Base-by-base conservation (phyloP, 495 filamentous ascomycete genomes). In the Neurospora tetrasperma region DNA sequence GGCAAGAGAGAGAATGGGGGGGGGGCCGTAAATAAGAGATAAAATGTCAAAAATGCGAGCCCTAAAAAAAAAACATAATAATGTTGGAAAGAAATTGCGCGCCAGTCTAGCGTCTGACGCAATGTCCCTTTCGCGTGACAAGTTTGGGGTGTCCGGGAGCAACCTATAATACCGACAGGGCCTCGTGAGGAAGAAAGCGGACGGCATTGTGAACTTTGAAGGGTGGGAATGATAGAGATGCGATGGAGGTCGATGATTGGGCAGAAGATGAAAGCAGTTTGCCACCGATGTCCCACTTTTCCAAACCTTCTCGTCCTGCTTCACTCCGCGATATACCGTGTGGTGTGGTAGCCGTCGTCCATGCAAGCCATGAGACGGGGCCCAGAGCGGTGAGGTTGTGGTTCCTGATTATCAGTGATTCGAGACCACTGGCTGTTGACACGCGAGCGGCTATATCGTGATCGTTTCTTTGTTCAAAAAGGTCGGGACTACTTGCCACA, bases 201-300 rank as follows among this genome's bases (percentile, higher is more conserved):
- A 54, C 18, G 42, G 41, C 14, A 54, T 5, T 39, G 70, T 42
- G 48, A 38, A 38, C 35, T 38, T 38, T 38, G 5, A 39, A 38
- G 39, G 27, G 70, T 59, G 70, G 71, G 16, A 42, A 75, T 46
- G 42, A 40, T 69, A 66, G 41, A 71, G 42, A 70, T 42, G 69
- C 70, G 54, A 72, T 38, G 20, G 20, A 70, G 68, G 74, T 12
- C 31, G 31, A 23, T 79, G 76, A 80, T 80, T 80, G 75, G 77
- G 71, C 69, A 41, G 70, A 14, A 68, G 42, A 18, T n/a, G 23
- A 71, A 54, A 6, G 18, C 43, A 39, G 66, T 74, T 78, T 74
- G 78, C 77, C 78, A 80, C 77, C 43, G 16, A 16, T 35, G 27
- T 31, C 27, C 78, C 77, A 76, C 75, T 62, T 72, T 62, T 69